Evolutionary conservation across 441 rosid species (phyloP), one percentile per base, ranked within the genome.

Genomic region (Syzygium malaccense): DNA sequence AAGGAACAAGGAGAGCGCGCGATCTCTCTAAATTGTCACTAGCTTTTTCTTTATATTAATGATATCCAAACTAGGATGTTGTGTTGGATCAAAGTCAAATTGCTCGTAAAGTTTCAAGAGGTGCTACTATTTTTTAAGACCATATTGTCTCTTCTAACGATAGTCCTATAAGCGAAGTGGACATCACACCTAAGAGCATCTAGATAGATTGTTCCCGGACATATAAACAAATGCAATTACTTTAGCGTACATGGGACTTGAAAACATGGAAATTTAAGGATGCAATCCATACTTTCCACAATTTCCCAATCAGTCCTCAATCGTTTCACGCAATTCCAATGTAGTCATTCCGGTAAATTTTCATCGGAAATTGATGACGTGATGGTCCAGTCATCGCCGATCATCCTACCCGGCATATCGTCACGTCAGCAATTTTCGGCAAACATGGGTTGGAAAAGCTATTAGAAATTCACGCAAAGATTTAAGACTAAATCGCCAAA

Each of bases 1-100:
- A 93, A 92, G 92, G 86, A 89, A 92, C n/a, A 45, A 19, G 51
- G 89, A 18, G 23, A 41, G 55, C n/a, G 14, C 18, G 6, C n/a
- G 55, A 48, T 23, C 33, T 62, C 20, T 15, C 64, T 18, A 37
- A 13, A 23, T 78, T 14, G 28, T 14, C 4, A 4, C 41, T 37
- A 37, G 41, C 49, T 23, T 41, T 41, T 41, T 37, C 4, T 14
- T 23, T 26, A 23, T 41, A 6, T 20, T 7, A 23, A 75, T 20
- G 51, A 75, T 23, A 14, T 41, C 51, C 83, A 23, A 41, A 75
- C 51, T 75, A 41, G 83, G 83, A 41, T 75, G 83, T 75, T 23
- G 83, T 75, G 51, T 75, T 41, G 83, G 83, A 75, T 75, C 51
- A 23, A 75, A 75, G 51, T 75, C 83, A 75, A 64, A 2, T 71